These are phyloP conservation scores for Mycena alexandri DNA, from an alignment of 768 basidiomycete species.

Conservation along the genomic window DNA sequence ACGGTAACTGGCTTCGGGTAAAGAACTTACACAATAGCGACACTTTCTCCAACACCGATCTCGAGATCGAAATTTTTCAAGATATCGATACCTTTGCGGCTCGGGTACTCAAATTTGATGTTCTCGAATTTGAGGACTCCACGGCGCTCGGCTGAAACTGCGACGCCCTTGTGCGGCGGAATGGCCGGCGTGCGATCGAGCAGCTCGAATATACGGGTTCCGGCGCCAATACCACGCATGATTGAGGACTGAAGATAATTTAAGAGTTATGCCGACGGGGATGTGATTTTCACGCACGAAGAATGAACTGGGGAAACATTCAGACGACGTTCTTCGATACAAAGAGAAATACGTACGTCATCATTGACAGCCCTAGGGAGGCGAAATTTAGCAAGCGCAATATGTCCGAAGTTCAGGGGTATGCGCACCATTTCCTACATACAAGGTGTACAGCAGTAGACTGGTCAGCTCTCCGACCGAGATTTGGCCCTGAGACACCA, in stretches of 20 bases:
- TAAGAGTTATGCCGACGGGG: slow-evolving; percentile 54
- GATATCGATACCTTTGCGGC: slow-evolving; percentile 82
- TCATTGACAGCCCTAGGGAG: slow-evolving; percentile 59
- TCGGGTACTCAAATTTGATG: slow-evolving; percentile 92
- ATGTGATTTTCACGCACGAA: slow-evolving; percentile 53
- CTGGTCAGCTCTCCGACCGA: slow-evolving; percentile 94
- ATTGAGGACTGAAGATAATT: slow-evolving; percentile 75
- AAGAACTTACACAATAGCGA: slow-evolving; percentile 88
- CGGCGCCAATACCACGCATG: slow-evolving; percentile 97
- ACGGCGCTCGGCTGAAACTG: slow-evolving; percentile 66
- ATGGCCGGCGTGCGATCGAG: slow-evolving; percentile 86
- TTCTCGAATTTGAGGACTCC: slow-evolving; percentile 86
- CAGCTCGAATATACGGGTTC: slow-evolving; percentile 93
- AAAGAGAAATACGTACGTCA: slow-evolving; percentile 65
- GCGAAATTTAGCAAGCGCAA: background rate
- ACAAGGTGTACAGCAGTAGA: slow-evolving; percentile 90
- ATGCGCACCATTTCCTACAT: slow-evolving; percentile 75
- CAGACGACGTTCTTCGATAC: slow-evolving; percentile 9
- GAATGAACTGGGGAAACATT: slow-evolving; percentile 55
- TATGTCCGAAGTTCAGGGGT: background rate
- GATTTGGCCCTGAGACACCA: slow-evolving; percentile 90
- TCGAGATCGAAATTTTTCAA: slow-evolving; percentile 87
- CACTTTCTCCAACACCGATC: slow-evolving; percentile 85
- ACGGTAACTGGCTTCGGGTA: background rate
- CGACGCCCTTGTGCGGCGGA: slow-evolving; percentile 70